phyloP scores from a whole-genome alignment of 192 early-diverging fungal genomes.

The Allomyces arbusculus region DNA sequence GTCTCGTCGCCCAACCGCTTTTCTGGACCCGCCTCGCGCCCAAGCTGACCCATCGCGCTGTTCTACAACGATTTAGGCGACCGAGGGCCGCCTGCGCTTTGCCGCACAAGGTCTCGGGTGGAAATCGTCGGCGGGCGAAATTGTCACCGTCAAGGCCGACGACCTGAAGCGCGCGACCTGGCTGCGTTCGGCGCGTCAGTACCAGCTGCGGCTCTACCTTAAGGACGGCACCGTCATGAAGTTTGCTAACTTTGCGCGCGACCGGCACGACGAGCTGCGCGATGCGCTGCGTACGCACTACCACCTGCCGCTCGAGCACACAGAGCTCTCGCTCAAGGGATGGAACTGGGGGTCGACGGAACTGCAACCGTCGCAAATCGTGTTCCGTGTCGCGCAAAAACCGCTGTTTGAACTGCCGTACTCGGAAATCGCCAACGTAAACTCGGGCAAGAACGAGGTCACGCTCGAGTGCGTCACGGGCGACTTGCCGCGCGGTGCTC shows the following conservation, averaged over 20 bases:
- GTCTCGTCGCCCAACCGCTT: not conserved
- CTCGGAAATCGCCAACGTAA: conserved; percentile 66
- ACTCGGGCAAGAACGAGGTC: conserved; percentile 77
- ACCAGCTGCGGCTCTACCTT: conserved; percentile 52
- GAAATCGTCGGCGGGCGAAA: conserved; percentile 33
- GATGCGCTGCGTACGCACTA: conserved; percentile 50
- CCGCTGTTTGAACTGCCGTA: conserved; percentile 83
- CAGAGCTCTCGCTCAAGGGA: conserved; percentile 71
- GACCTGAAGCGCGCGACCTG: conserved; percentile 57
- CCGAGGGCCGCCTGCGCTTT: conserved; percentile 3
- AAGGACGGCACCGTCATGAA: conserved; percentile 54
- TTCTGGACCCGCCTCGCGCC: not conserved
- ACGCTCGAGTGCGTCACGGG: conserved; percentile 67
- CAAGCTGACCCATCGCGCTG: not conserved
- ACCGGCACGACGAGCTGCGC: conserved; percentile 55
- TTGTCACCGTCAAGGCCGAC: conserved; percentile 31
- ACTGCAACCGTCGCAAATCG: conserved; percentile 50
- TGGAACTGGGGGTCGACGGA: conserved; percentile 95
- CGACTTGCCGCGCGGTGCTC: conserved; percentile 17
- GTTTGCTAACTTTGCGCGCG: conserved; percentile 73
- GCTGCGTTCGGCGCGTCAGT: conserved; percentile 69
- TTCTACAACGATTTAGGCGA: not conserved
- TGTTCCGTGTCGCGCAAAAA: conserved; percentile 65
- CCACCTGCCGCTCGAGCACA: conserved; percentile 48
- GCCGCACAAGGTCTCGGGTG: conserved; percentile 48